These are phyloP conservation scores for Fusarium dimerum DNA, from an alignment of 2,329 filamentous ascomycete species.

Conservation along the genomic window DNA sequence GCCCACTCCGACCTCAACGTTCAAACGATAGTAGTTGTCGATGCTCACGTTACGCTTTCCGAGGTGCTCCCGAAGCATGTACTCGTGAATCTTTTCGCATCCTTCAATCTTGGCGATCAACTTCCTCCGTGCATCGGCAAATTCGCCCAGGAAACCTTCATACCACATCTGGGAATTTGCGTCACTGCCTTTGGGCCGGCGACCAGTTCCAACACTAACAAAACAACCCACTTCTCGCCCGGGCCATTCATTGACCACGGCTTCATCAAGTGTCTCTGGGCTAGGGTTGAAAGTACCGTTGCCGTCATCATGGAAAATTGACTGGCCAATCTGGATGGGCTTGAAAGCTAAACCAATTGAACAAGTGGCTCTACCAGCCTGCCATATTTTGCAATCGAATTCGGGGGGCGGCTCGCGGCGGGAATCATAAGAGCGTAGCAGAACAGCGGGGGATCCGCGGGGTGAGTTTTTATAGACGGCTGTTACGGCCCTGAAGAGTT, in stretches of 20 bases:
- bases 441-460: constrained; percentile 64
- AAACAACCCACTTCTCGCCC: constrained; percentile 91
- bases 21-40: constrained; percentile 94
- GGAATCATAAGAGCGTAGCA: constrained; percentile 94
- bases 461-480: constrained; percentile 85
- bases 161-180: constrained; percentile 83
- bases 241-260: constrained; percentile 90
- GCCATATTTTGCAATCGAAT: constrained; percentile 94
- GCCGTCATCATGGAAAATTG: constrained; percentile 91
- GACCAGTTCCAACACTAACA: constrained; percentile 91
- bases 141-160: constrained; percentile 89
- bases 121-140: constrained; percentile 82
- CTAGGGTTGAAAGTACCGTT: constrained; percentile 89
- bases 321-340: constrained; percentile 90
- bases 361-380: constrained; percentile 91
- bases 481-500: constrained; percentile 72
- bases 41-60: constrained; percentile 75
- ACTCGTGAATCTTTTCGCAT: constrained; percentile 86
- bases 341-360: constrained; percentile 94
- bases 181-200: constrained; percentile 66
- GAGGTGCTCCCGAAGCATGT: constrained; percentile 80
- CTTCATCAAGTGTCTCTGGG: constrained; percentile 84
- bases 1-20: constrained; percentile 92
- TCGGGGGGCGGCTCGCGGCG: constrained; percentile 87
- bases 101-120: constrained; percentile 93